Evolutionary conservation across 2,329 filamentous ascomycete species (phyloP).

Genomic region (Aspergillus uvarum): DNA sequence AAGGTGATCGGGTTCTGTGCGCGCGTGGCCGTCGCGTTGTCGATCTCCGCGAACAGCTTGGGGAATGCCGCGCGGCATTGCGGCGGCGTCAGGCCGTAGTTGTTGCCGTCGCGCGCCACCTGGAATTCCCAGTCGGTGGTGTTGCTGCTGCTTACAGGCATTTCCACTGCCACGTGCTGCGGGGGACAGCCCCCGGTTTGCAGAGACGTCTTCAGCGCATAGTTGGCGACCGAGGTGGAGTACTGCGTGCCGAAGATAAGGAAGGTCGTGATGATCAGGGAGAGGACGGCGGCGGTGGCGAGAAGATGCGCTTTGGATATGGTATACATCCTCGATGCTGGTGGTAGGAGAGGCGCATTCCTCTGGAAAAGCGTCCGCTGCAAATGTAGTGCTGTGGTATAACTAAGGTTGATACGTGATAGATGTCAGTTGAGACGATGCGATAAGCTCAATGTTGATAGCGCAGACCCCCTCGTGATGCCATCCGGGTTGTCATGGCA

Average conservation of each 20-base stretch:
- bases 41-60: constrained; percentile 39
- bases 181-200: not conserved
- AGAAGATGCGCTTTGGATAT: constrained; percentile 23
- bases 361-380: no score
- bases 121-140: constrained; percentile 34
- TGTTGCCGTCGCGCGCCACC: constrained; percentile 34
- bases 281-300: constrained; percentile 27
- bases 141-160: not conserved
- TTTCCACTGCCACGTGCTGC: not conserved
- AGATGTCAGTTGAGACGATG: no score
- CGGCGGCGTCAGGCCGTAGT: constrained; percentile 37
- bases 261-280: constrained; percentile 30
- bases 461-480: not conserved
- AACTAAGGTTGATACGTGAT: not conserved
- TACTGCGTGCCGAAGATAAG: constrained; percentile 21
- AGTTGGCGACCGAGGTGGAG: constrained; percentile 22
- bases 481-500: not conserved
- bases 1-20: constrained; percentile 28
- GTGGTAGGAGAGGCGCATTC: constrained; percentile 1
- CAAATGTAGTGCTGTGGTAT: no score
- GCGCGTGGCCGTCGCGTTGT: constrained; percentile 30
- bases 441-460: not conserved
- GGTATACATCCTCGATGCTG: not conserved
- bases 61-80: constrained; percentile 45
- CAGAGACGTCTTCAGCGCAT: constrained; percentile 22